Conservation (phyloP, 73 alveolate species). For the Paramecium primaurelia region DNA sequence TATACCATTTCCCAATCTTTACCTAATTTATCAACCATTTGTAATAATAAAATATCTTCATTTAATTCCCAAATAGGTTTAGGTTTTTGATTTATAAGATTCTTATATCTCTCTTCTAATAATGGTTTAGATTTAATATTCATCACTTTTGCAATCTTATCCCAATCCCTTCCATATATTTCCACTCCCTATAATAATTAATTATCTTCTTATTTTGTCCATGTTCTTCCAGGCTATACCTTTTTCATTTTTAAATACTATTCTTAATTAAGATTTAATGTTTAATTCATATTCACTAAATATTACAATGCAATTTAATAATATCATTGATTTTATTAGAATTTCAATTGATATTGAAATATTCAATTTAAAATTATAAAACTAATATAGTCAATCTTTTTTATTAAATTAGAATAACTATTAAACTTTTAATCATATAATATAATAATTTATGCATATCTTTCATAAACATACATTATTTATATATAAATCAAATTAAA, state of each 20-base stretch:
- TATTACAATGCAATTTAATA: neutral
- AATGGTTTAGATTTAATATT: neutral
- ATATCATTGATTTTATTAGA: neutral
- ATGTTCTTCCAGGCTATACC: neutral
- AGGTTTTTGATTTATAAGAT: neutral
- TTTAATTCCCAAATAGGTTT: neutral
- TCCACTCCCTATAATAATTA: neutral
- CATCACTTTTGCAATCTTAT: neutral
- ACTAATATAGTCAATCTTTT: neutral
- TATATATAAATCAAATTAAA: neutral
- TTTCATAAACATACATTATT: neutral
- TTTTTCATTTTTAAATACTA: neutral
- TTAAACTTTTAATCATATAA: too few species aligned
- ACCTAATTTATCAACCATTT: conserved; percentile 14
- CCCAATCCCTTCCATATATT: conserved; percentile 2
- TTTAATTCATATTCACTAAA: neutral
- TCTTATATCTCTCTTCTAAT: neutral
- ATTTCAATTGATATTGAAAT: neutral
- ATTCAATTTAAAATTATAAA: too few species aligned
- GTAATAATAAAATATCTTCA: neutral
- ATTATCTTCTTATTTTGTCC: conserved; percentile 1
- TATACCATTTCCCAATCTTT: conserved; percentile 27
- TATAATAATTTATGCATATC: neutral
- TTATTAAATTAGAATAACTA: too few species aligned
- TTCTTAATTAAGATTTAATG: neutral